phyloP scores from a whole-genome alignment of 768 basidiomycete species.

The Coprinopsis strossmayeri region DNA sequence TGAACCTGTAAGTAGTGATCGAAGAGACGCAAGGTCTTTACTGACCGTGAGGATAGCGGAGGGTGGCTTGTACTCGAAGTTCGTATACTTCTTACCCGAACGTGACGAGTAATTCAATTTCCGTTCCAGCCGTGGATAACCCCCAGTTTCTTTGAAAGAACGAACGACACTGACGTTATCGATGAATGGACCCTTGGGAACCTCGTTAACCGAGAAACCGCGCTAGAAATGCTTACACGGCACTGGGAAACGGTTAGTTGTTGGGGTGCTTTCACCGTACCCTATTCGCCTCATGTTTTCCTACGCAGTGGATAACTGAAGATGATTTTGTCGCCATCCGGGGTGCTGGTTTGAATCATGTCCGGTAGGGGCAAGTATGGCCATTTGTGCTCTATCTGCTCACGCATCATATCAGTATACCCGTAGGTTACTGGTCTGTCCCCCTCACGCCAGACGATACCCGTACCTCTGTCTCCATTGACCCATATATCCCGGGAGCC shows the following conservation, averaged over 20 bases:
- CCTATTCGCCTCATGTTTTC: conserved; percentile 7
- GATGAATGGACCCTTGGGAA: conserved; percentile 62
- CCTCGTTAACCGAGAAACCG: conserved; percentile 36
- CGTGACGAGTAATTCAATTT: not conserved
- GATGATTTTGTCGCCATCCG: conserved; percentile 61
- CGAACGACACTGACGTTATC: conserved; percentile 46
- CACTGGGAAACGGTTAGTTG: conserved; percentile 50
- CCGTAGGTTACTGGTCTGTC: conserved; percentile 76
- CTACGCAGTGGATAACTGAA: conserved; percentile 51
- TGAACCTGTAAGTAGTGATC: conserved; percentile 58
- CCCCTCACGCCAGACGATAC: conserved; percentile 53
- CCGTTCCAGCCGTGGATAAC: conserved; percentile 66
- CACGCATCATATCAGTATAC: conserved; percentile 40
- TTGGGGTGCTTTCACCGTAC: not conserved
- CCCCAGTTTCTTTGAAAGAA: conserved; percentile 63
- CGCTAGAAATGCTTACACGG: conserved; percentile 35
- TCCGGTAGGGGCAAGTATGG: conserved; percentile 36
- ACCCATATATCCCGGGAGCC: conserved; percentile 57
- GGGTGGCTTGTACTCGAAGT: conserved; percentile 64
- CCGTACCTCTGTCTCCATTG: conserved; percentile 35
- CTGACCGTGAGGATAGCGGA: conserved; percentile 30
- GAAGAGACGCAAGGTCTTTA: no score
- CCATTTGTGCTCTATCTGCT: not conserved
- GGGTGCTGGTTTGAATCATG: conserved; percentile 65
- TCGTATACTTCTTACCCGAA: conserved; percentile 2